Evolutionary conservation across 1,284 basidiomycete species (phyloP), one percentile per base, ranked within the genome.

Genomic region (Cryptococcus sp.): DNA sequence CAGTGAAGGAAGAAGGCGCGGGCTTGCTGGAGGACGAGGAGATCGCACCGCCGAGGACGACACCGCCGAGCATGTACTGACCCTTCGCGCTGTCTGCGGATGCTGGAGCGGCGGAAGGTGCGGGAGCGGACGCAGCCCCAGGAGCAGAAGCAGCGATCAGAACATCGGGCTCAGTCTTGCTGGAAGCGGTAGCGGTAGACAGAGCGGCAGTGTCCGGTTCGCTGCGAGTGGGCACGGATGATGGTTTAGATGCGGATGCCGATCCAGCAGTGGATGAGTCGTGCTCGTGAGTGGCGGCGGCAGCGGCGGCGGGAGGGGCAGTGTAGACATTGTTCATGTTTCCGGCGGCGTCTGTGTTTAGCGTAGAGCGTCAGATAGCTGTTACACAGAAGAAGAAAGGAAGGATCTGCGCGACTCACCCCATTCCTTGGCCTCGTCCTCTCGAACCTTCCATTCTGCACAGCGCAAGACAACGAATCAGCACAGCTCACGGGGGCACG

Each of bases 281-380:
- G 55, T 16, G 20, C 48, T 53, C 48, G 23, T 52, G 22, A 23
- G 59, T 19, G 35, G 52, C 52, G 35, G 57, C 50, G 27, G 57
- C 58, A 39, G 64, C 22, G 23, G 50, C 27, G 42, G 57, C 61
- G 51, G 65, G 59, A 45, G 74, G 74, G 13, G 74, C 73, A 20
- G 67, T 71, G 67, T 75, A 76, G 49, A 76, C 73, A 59, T 79
- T 79, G 77, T 79, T 79, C 75, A 78, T 76, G 69, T 79, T 79
- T 42, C 78, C 78, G 46, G 75, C 74, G 47, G 76, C 72, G 56
- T 79, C 77, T 76, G 54, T 6, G 27, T 22, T 38, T 22, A 47
- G 3, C 15, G 39, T 22, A 17, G 46, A 15, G 42, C 19, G 38
- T 41, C 13, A 19, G 50, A 22, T 19, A 16, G 30, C 50, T 20